A percentile compares a stretch with the other conserved stretches of the same genome.
These are phyloP conservation scores for Gossypium ekmanianum DNA, from an alignment of 345 rosid genomes.

Conservation along the genomic window DNA sequence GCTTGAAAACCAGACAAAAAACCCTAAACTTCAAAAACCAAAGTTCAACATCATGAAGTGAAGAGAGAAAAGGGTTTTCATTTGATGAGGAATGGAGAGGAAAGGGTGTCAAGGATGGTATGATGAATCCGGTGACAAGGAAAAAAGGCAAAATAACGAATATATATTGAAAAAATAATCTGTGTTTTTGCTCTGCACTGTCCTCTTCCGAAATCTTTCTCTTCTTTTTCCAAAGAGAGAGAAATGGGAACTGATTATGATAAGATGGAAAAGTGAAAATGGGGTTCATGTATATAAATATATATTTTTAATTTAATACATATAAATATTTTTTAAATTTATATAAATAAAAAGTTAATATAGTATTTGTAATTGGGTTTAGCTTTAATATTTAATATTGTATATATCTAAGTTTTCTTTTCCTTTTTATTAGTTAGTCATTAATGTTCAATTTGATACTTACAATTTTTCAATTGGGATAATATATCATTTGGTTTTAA, in stretches of 20 bases:
- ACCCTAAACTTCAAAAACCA: neutral
- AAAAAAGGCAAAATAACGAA: constrained; percentile 9
- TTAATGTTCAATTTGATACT: no score
- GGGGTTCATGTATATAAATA: neutral
- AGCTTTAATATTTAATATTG: no score
- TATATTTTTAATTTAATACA: no score
- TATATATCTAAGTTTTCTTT: no score
- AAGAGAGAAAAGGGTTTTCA: neutral
- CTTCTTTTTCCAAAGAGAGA: neutral
- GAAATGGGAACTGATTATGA: neutral
- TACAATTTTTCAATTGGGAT: no score
- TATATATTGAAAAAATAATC: constrained; percentile 18
- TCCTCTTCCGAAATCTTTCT: constrained; percentile 25
- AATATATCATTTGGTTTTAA: no score
- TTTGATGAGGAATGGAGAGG: neutral
- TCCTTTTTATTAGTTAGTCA: no score
- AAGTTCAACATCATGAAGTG: neutral
- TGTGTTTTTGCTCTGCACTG: constrained; percentile 37
- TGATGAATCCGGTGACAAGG: constrained; percentile 28
- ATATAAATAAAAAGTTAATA: no score
- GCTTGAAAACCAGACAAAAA: neutral
- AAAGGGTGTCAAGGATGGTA: constrained; percentile 29
- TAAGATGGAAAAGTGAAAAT: neutral
- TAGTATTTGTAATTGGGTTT: no score
- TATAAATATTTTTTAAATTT: no score